Conservation (phyloP, 2,329 filamentous ascomycete species). For the Pseudocercospora cruenta region DNA sequence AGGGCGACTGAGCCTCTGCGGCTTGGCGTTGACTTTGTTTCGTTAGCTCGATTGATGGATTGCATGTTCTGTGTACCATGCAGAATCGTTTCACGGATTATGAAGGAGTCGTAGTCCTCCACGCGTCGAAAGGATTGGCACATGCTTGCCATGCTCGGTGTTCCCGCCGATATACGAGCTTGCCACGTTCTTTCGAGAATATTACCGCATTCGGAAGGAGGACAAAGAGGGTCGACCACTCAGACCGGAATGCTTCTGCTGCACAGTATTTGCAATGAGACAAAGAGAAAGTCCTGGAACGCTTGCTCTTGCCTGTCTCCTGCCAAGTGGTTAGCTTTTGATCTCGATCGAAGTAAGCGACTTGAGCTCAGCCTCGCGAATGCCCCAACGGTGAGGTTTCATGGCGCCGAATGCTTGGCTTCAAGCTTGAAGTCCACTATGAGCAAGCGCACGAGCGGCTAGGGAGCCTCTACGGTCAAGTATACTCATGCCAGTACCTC, state of each 20-base stretch:
- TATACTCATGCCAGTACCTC: neutral
- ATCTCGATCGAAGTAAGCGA: neutral
- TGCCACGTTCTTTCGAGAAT: neutral
- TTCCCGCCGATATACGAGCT: neutral
- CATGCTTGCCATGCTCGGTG: neutral
- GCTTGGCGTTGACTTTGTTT: neutral
- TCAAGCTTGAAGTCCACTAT: neutral
- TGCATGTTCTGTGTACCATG: neutral
- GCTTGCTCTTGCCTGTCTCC: neutral
- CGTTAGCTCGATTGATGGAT: neutral
- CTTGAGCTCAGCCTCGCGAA: neutral
- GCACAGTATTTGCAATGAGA: neutral
- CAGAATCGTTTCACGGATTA: neutral
- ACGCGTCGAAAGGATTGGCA: neutral
- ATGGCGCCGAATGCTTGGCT: neutral
- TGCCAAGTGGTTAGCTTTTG: neutral
- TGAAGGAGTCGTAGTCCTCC: too few species aligned
- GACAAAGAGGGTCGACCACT: neutral
- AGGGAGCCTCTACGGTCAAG: neutral
- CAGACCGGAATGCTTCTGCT: neutral
- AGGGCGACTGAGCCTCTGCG: neutral
- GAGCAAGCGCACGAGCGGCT: neutral
- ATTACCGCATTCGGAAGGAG: neutral
- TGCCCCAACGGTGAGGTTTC: neutral
- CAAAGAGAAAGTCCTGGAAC: neutral